phyloP scores from a whole-genome alignment of 2,329 filamentous ascomycete species.

The Epichloe elymi region DNA sequence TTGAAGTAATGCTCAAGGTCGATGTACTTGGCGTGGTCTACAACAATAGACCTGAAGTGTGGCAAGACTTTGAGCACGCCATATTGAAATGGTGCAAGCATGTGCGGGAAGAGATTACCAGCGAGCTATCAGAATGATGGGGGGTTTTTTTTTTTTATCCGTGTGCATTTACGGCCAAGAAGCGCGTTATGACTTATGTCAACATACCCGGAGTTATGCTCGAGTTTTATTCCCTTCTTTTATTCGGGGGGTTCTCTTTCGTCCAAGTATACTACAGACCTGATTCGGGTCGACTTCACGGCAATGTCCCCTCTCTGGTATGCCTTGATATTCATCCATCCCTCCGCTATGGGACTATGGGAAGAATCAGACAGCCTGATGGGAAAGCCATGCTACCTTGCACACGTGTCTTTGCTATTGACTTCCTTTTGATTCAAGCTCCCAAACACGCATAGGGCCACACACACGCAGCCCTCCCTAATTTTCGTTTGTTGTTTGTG shows the following conservation, averaged over 20 bases:
- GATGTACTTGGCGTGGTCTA: slow-evolving; percentile 82
- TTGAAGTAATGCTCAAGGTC: slow-evolving; percentile 72
- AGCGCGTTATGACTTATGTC: slow-evolving; percentile 7
- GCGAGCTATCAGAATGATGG: slow-evolving; percentile 37
- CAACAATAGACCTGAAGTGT: slow-evolving; percentile 53
- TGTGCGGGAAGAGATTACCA: slow-evolving; percentile 71
- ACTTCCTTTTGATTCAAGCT: neutral
- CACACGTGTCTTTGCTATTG: neutral
- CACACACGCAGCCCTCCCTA: neutral
- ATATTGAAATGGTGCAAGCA: slow-evolving; percentile 71
- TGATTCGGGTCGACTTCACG: neutral
- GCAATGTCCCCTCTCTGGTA: too few species aligned
- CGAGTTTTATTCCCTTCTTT: slow-evolving; percentile 1
- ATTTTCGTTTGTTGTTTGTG: neutral
- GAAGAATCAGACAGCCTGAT: neutral
- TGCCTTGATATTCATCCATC: neutral
- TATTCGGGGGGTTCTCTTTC: neutral
- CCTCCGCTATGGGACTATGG: neutral
- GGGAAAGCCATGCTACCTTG: neutral
- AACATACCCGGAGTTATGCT: slow-evolving; percentile 2
- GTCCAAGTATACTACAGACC: neutral
- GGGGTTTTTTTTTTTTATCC: too few species aligned
- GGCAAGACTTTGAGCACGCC: slow-evolving; percentile 72
- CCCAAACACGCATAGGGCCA: neutral
- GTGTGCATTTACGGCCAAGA: neutral